Percentiles rank a stretch among this genome's conserved stretches.
Conservation (phyloP, 1,139 yeast species). For the Blastobotrys raffinosifermentans region DNA sequence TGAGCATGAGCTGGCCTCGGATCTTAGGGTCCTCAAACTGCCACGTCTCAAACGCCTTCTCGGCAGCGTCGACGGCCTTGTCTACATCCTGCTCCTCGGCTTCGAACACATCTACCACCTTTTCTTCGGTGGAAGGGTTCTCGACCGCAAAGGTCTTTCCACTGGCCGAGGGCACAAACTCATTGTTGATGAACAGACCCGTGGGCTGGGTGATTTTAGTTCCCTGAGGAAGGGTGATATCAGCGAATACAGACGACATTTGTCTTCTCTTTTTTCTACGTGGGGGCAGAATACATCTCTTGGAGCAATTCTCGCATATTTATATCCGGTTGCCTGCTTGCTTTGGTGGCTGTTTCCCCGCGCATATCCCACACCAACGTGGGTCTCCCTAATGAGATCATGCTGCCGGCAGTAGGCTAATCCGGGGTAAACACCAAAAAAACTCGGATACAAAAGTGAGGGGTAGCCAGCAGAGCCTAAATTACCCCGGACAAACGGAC, state of each 20-base stretch:
- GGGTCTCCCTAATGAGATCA: too few relatives aligned
- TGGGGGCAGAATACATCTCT: too few relatives aligned
- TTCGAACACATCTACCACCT: conserved; percentile 47
- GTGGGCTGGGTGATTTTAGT: conserved; percentile 55
- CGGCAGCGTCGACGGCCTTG: conserved; percentile 51
- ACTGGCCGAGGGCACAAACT: conserved; percentile 44
- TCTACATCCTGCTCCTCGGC: conserved; percentile 53
- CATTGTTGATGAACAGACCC: conserved; percentile 56
- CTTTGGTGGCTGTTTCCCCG: too few relatives aligned
- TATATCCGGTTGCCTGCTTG: too few relatives aligned
- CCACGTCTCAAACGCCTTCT: conserved; percentile 47
- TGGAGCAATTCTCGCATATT: too few relatives aligned
- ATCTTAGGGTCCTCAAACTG: conserved; percentile 43
- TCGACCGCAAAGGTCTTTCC: conserved; percentile 49
- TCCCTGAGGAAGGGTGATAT: conserved; percentile 58
- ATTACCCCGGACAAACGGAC: too few relatives aligned
- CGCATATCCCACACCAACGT: too few relatives aligned
- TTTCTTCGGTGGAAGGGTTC: conserved; percentile 53
- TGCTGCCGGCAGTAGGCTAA: too few relatives aligned
- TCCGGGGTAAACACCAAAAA: too few relatives aligned
- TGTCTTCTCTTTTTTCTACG: too few relatives aligned
- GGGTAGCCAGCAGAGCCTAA: too few relatives aligned
- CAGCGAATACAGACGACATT: conserved; percentile 6
- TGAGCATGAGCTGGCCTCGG: conserved; percentile 51
- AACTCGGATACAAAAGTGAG: too few relatives aligned